These are phyloP conservation scores for Populus ilicifolia DNA, from an alignment of 345 rosid species.

Conservation along the genomic window DNA sequence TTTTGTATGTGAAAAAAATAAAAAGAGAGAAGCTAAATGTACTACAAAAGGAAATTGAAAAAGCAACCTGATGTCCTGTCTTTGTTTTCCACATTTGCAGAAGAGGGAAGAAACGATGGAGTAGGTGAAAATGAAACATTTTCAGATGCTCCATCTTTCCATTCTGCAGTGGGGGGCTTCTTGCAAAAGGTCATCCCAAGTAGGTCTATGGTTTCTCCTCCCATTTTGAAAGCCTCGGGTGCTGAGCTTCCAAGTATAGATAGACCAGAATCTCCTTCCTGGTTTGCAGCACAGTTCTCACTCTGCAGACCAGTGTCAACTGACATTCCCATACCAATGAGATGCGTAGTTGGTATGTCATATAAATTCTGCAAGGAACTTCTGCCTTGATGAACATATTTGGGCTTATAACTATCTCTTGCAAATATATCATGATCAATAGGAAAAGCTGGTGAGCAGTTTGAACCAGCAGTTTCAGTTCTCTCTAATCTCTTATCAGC, in stretches of 20 bases:
- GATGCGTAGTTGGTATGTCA: slow-evolving; percentile 22
- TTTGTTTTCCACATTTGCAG: slow-evolving; percentile 25
- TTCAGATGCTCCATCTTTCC: slow-evolving; percentile 34
- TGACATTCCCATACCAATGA: slow-evolving; percentile 14
- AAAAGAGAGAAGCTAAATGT: neutral
- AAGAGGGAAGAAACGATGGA: slow-evolving; percentile 14
- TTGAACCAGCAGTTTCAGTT: slow-evolving; percentile 18
- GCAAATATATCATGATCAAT: slow-evolving; percentile 14
- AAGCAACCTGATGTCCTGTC: slow-evolving; percentile 44
- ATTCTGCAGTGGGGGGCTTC: slow-evolving; percentile 45
- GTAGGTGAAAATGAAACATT: slow-evolving; percentile 29
- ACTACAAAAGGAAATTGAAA: slow-evolving; percentile 1
- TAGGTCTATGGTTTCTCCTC: slow-evolving; percentile 27
- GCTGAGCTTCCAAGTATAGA: slow-evolving; percentile 11
- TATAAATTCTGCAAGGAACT: slow-evolving; percentile 17
- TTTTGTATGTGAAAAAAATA: neutral
- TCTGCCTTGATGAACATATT: slow-evolving; percentile 7
- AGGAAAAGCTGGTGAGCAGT: slow-evolving; percentile 21
- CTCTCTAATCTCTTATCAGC: slow-evolving; percentile 29
- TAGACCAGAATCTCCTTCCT: slow-evolving; percentile 19
- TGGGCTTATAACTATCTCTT: slow-evolving; percentile 7
- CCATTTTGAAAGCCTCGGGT: slow-evolving; percentile 16
- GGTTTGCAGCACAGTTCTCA: slow-evolving; percentile 26
- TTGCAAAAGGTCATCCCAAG: slow-evolving; percentile 46
- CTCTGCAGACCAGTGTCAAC: slow-evolving; percentile 14